A percentile compares a stretch with the other conserved stretches of the same genome.
Conservation (phyloP, 148 eudicot genomes). For the Dianthus caryophyllus region DNA sequence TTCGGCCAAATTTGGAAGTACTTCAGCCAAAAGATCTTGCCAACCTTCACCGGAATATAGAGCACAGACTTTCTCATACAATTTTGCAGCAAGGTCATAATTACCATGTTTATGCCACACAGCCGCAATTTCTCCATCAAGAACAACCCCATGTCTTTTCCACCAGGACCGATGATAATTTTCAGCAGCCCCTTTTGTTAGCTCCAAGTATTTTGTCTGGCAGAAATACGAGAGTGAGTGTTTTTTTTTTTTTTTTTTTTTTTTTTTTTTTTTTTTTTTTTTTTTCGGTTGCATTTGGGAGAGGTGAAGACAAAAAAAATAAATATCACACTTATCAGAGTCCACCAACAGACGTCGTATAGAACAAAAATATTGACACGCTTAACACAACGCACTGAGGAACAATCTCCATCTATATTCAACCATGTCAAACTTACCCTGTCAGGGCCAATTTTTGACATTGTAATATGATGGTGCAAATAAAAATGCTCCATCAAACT, state of each 20-base stretch:
- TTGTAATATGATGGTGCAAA: neutral
- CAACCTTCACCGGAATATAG: slow-evolving; percentile 96
- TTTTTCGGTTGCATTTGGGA: neutral
- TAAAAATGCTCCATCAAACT: neutral
- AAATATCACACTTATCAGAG: no score
- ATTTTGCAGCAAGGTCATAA: slow-evolving; percentile 76
- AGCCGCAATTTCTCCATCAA: slow-evolving; percentile 95
- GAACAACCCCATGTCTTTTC: slow-evolving; percentile 96
- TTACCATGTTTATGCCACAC: slow-evolving; percentile 72
- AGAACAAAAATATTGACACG: neutral
- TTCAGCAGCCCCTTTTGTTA: slow-evolving; percentile 85
- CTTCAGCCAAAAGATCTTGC: slow-evolving; percentile 93
- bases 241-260: neutral
- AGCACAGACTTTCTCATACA: slow-evolving; percentile 96
- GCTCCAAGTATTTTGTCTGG: slow-evolving; percentile 85
- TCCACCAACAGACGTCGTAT: neutral
- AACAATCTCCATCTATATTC: neutral
- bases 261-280: no score
- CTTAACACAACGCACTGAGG: neutral
- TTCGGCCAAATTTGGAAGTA: slow-evolving; percentile 91
- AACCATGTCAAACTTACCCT: neutral
- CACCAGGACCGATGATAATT: slow-evolving; percentile 94
- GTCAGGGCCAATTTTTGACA: neutral
- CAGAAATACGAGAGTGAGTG: neutral
- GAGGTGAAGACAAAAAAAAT: no score